phyloP scores from a whole-genome alignment of 2,329 filamentous ascomycete genomes.

The Fusarium bulbicola region DNA sequence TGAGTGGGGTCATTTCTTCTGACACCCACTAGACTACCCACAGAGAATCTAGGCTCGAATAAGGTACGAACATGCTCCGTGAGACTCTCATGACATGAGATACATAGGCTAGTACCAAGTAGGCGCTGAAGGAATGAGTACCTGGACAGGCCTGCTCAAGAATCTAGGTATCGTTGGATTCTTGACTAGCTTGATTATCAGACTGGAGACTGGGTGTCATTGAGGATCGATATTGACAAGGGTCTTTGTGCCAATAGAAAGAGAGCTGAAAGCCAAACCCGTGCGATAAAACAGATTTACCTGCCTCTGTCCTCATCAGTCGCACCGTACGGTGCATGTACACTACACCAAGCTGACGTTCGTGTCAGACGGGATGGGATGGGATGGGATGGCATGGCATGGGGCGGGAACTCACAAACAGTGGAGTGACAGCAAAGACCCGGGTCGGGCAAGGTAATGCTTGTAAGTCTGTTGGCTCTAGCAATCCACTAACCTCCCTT shows the following conservation, averaged over 20 bases:
- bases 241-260: neutral
- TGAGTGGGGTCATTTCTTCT: too few relatives aligned
- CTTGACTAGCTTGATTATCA: neutral
- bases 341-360: neutral
- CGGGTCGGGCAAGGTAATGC: slow-evolving; percentile 7
- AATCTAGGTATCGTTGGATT: neutral
- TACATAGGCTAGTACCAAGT: neutral
- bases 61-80: neutral
- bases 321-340: neutral
- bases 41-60: too few relatives aligned
- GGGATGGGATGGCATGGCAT: neutral
- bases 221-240: neutral
- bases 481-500: neutral
- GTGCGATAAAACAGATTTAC: neutral
- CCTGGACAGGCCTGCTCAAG: neutral
- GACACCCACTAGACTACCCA: too few relatives aligned
- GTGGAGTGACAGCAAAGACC: neutral
- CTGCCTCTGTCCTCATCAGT: neutral
- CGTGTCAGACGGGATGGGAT: neutral
- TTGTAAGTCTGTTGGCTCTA: slow-evolving; percentile 28
- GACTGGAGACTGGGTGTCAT: slow-evolving; percentile 6
- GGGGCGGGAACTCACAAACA: neutral
- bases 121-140: neutral
- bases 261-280: neutral
- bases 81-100: neutral